A percentile compares a stretch with the other conserved stretches of the same genome.
phyloP scores from a whole-genome alignment of 805 yeast genomes.

The Zygosaccharomyces pseudorouxii region DNA sequence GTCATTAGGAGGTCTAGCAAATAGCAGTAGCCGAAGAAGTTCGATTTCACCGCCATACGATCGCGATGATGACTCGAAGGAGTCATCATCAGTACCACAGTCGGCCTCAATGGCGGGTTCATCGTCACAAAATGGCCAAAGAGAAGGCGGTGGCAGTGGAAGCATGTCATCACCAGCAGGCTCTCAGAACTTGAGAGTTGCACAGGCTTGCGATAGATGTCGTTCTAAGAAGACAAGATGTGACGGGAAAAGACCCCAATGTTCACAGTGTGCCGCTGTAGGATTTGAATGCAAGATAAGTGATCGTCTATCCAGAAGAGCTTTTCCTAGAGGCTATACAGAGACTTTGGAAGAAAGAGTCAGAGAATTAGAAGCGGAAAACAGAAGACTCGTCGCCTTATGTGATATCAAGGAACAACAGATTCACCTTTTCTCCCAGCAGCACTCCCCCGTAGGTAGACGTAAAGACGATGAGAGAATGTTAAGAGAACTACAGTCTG shows the following conservation, averaged over 20 bases:
- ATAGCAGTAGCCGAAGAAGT: slow-evolving; percentile 11
- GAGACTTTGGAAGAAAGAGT: slow-evolving; percentile 84
- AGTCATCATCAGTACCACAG: slow-evolving; percentile 2
- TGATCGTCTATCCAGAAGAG: slow-evolving; percentile 77
- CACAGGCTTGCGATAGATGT: slow-evolving; percentile 91
- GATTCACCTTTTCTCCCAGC: slow-evolving; percentile 22
- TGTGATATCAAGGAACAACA: slow-evolving; percentile 32
- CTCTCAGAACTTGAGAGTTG: slow-evolving; percentile 52
- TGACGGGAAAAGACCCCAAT: slow-evolving; percentile 56
- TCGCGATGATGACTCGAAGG: slow-evolving; percentile 2
- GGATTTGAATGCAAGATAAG: slow-evolving; percentile 88
- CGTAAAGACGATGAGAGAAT: slow-evolving; percentile 20
- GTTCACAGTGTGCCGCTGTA: slow-evolving; percentile 77
- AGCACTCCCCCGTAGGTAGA: slow-evolving; percentile 14
- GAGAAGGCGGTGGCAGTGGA: not conserved
- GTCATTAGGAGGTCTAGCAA: slow-evolving; percentile 16
- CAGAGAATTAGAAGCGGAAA: slow-evolving; percentile 80
- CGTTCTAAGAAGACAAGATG: slow-evolving; percentile 41
- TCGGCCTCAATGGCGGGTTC: not conserved
- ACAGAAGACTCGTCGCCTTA: slow-evolving; percentile 56
- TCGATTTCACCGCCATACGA: slow-evolving; percentile 12
- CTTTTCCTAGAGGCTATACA: slow-evolving; percentile 89
- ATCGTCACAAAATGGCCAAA: not conserved
- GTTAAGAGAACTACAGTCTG: slow-evolving; percentile 21
- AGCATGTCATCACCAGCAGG: not conserved